These are phyloP conservation scores for Ogataea methanolica DNA, from an alignment of 805 yeast genomes.

Conservation along the genomic window DNA sequence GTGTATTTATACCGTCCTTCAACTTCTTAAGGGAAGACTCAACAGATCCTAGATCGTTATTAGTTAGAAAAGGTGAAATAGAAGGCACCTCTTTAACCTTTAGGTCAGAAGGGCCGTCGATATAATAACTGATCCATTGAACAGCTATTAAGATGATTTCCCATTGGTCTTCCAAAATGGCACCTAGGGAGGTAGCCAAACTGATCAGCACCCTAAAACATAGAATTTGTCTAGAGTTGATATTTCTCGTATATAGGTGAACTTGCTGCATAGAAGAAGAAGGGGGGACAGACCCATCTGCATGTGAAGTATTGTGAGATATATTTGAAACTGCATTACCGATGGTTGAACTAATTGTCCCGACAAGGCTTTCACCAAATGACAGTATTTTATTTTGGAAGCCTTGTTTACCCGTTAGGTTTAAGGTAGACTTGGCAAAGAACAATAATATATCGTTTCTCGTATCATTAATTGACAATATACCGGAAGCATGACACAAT, in stretches of 20 bases:
- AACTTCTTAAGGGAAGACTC: conserved; percentile 57
- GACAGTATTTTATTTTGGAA: conserved; percentile 35
- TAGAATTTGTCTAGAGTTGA: conserved; percentile 65
- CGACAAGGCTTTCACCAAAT: conserved; percentile 49
- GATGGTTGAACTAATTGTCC: conserved; percentile 41
- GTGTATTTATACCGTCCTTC: conserved; percentile 55
- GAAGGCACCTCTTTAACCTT: conserved; percentile 39
- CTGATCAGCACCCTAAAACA: conserved; percentile 77
- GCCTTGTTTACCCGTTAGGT: conserved; percentile 30
- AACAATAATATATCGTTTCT: conserved; percentile 54
- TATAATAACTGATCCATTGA: conserved; percentile 73
- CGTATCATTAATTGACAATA: conserved; percentile 50
- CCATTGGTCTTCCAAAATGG: conserved; percentile 69
- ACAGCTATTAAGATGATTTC: conserved; percentile 51
- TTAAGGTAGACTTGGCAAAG: conserved; percentile 43
- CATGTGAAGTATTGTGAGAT: conserved; percentile 8
- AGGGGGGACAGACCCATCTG: conserved; percentile 1
- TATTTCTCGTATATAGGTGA: conserved; percentile 35
- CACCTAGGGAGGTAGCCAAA: conserved; percentile 77
- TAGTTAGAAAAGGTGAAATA: conserved; percentile 35
- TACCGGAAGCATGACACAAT: conserved; percentile 77
- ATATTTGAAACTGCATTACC: conserved; percentile 32
- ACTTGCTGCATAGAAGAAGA: conserved; percentile 1
- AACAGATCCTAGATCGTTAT: conserved; percentile 46
- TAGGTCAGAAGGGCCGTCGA: conserved; percentile 54